These are phyloP conservation scores for Ampelomyces quisqualis DNA, from an alignment of 2,329 filamentous ascomycete species.

Conservation along the genomic window DNA sequence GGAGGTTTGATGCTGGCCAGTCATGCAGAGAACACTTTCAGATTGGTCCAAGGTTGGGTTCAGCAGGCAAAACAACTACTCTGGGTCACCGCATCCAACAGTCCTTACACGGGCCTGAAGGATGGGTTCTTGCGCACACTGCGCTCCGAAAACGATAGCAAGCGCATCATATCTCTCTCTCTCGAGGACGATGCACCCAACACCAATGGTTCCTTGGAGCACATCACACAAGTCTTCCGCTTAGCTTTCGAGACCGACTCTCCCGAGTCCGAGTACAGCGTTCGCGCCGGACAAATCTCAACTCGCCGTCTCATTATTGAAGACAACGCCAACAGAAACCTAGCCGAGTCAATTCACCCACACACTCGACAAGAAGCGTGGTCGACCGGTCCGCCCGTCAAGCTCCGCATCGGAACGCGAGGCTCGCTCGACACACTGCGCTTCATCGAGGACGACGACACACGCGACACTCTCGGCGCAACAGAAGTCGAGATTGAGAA, in stretches of 20 bases:
- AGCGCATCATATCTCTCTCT: slow-evolving; percentile 8
- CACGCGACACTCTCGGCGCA: background rate
- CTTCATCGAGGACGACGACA: slow-evolving; percentile 1
- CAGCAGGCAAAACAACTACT: slow-evolving; percentile 5
- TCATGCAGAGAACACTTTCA: background rate
- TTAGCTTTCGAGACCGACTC: background rate
- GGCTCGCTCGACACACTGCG: slow-evolving; percentile 12
- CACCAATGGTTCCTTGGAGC: too few relatives aligned
- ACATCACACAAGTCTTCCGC: background rate
- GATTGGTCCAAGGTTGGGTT: background rate
- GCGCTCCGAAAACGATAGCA: slow-evolving; percentile 6
- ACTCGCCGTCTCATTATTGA: slow-evolving; percentile 7
- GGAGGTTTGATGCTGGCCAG: background rate
- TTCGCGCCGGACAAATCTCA: slow-evolving; percentile 3
- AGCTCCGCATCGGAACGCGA: slow-evolving; percentile 4
- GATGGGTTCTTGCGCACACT: slow-evolving; percentile 9
- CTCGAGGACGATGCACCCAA: background rate
- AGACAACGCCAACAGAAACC: background rate
- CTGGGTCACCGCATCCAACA: slow-evolving; percentile 4
- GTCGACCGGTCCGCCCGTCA: slow-evolving; percentile 14
- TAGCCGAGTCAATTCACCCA: background rate
- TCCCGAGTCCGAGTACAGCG: slow-evolving; percentile 9
- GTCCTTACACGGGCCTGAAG: slow-evolving; percentile 1
- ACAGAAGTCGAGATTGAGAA: slow-evolving; percentile 9
- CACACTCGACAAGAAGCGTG: background rate